Evolutionary conservation across 164 flowering plant genomes (phyloP), one percentile per base, ranked within the genome.

Genomic region (Annona cherimola): DNA sequence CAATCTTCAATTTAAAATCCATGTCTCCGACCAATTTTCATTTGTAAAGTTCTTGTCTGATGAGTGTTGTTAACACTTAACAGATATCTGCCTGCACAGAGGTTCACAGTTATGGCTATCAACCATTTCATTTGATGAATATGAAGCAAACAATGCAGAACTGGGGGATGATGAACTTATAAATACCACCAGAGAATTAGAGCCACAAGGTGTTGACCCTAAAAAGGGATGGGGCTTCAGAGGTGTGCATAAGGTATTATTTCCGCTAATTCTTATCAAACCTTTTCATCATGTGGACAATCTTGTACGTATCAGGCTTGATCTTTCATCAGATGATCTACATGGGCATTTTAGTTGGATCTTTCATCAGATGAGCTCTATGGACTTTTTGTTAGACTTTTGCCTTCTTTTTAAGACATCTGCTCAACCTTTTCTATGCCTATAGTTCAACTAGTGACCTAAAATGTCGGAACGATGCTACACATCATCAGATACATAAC

Each of bases 221-320:
- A 81, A 76, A 66, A 87, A 76, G 72, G 99, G 98, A 40, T 93
- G 99, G 99, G 84, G 77, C 39, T 91, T 82, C 68, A 87, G 99
- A 62, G 99, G 99, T 60, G 99, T 95, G 35, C 99, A 95, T 76
- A 91, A 87, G 97, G 99, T 95, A 86, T 78, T 76, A n/a, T 50
- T 50, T 26, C 35, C 1, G 57, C 57, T 50, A 50, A 16, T 50
- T 50, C 14, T 50, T 50, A 50, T 50, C 14, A 9, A 16, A 50
- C 14, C 57, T 50, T 11, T 16, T 50, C 57, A 50, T 50, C 57
- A 12, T 9, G 57, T 50, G 57, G 57, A 7, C 57, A 11, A 50
- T 16, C 57, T 9, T 50, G 57, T 12, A 50, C 14, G 57, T 50
- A 50, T 11, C 57, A 50, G 57, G 14, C 57, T 5, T 11, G 57